These are phyloP conservation scores for Forsythia viridissima DNA, from an alignment of 257 asterid species.

Conservation along the genomic window DNA sequence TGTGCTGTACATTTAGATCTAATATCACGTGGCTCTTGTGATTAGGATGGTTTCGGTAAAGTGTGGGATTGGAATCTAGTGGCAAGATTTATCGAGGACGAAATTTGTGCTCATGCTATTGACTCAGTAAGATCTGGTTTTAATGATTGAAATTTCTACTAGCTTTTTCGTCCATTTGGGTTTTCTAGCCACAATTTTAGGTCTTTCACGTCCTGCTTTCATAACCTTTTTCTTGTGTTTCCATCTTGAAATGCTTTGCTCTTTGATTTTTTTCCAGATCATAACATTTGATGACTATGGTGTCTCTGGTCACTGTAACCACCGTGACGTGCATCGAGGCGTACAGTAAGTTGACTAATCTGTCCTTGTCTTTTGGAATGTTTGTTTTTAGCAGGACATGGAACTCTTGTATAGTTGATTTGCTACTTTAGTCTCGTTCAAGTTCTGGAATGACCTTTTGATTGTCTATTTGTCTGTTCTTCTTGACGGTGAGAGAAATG, in stretches of 20 bases:
- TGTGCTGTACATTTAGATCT: constrained; percentile 16
- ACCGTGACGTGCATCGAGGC: constrained; percentile 62
- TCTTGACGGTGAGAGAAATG: background rate
- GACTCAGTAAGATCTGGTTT: constrained; percentile 55
- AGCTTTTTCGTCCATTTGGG: constrained; percentile 4
- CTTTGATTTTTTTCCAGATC: constrained; percentile 45
- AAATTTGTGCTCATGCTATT: constrained; percentile 45
- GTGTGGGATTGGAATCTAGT: constrained; percentile 56
- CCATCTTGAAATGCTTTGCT: background rate
- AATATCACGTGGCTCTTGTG: constrained; percentile 20
- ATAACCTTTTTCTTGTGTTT: background rate
- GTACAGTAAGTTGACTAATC: constrained; percentile 55
- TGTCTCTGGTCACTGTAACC: constrained; percentile 92
- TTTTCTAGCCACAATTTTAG: constrained; percentile 17
- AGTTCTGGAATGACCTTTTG: background rate
- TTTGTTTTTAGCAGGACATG: background rate
- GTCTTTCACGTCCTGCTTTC: constrained; percentile 13
- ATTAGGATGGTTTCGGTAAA: constrained; percentile 89
- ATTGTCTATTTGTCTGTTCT: background rate
- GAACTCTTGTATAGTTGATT: background rate
- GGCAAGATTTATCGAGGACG: constrained; percentile 58
- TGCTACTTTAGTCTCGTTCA: background rate
- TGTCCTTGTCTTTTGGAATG: background rate
- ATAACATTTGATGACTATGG: constrained; percentile 82
- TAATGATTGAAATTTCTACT: background rate